Evolutionary conservation across 169 alveolate species (phyloP).

Genomic region (Theileria parva): DNA sequence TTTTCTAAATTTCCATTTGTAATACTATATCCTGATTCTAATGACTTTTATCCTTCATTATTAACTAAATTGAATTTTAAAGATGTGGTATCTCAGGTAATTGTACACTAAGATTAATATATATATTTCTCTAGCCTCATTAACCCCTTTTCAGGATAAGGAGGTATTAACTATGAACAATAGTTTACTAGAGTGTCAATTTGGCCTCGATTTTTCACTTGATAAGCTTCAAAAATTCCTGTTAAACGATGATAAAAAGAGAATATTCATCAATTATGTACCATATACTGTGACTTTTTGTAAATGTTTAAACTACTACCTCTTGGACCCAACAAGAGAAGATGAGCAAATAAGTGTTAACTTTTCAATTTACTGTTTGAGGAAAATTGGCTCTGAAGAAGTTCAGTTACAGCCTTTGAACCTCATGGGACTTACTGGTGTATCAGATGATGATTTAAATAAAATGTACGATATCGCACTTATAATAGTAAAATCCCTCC

Average conservation of each 20-base stretch:
- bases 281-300: constrained; percentile 62
- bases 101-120: too few species aligned
- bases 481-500: neutral
- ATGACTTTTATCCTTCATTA: constrained; percentile 4
- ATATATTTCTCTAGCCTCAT: neutral
- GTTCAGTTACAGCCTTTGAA: constrained; percentile 34
- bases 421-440: constrained; percentile 40
- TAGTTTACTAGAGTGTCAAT: neutral
- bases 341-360: constrained; percentile 46
- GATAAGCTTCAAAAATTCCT: neutral
- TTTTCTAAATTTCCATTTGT: constrained; percentile 37
- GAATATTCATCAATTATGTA: neutral
- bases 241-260: constrained; percentile 3
- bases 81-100: neutral
- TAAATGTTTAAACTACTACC: constrained; percentile 16
- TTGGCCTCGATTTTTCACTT: neutral
- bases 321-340: constrained; percentile 58
- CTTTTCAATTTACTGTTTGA: constrained; percentile 32
- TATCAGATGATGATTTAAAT: constrained; percentile 2
- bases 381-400: neutral
- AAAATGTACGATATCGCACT: neutral
- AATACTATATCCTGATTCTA: constrained; percentile 12
- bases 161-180: neutral
- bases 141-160: neutral
- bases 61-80: neutral